Evolutionary conservation across 805 yeast species (phyloP), one percentile per base, ranked within the genome.

Genomic region (Saccharomycopsis javanensis): DNA sequence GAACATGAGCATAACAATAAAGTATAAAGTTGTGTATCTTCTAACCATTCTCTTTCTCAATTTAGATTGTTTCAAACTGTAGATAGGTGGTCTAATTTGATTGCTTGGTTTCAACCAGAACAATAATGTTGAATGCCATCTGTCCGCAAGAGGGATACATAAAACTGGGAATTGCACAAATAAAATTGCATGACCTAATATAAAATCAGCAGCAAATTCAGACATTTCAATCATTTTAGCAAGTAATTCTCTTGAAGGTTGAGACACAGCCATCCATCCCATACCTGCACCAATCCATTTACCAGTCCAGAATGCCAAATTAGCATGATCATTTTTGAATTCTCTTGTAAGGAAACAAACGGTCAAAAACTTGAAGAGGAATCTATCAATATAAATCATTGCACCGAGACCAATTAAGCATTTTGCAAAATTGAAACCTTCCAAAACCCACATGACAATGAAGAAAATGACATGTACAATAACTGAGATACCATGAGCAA

Each of bases 291-390:
- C 75, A 51, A 77, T 64, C 92, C 92, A 86, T 57, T 76, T 79
- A 0, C 91, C 90, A 10, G 88, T 78, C 90, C 91, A 86, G 88
- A 89, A 85, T 1, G 91, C 84, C 37, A 78, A 67, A 63, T 84
- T 86, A 0, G 87, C 70, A 50, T 73, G 76, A 60, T 79, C 85
- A 61, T 77, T 80, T 57, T 75, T 78, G 62, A 77, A 77, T 64
- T 88, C 96, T 52, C 85, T 75, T 6, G 86, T 78, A 45, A 87
- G 67, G 4, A 83, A 61, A 0, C 79, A 51, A 1, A 79, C 72
- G 0, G 81, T 78, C 3, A 81, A 55, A 1, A 76, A 53, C 56
- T 79, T 80, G 65, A 85, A 79, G 4, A 86, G n/a, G 55, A 81
- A 68, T 23, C 78, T 72, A 60, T 88, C 91, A 6, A 85, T 63